Conservation (phyloP, 2,329 filamentous ascomycete species). For the Diaporthe citrichinensis region DNA sequence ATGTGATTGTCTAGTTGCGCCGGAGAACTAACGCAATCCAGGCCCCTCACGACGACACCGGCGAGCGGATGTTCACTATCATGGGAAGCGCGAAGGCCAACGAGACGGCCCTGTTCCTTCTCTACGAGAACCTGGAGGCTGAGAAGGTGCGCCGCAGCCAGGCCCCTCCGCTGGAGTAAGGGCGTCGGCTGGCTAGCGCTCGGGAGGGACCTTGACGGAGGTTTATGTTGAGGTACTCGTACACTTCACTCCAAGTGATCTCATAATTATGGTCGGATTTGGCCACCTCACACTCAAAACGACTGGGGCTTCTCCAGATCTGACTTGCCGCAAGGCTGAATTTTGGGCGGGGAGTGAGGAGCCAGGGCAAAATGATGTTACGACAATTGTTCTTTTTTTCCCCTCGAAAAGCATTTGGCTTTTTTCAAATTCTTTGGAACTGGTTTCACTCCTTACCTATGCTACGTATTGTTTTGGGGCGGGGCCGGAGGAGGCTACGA, state of each 20-base stretch:
- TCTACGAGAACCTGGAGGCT: slow-evolving; percentile 98
- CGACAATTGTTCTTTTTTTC: slow-evolving; percentile 50
- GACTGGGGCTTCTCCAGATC: slow-evolving; percentile 68
- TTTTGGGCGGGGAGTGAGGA: slow-evolving; percentile 60
- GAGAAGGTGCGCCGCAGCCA: slow-evolving; percentile 99
- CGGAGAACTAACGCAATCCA: slow-evolving; percentile 49
- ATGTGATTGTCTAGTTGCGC: neutral
- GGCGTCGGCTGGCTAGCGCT: slow-evolving; percentile 36
- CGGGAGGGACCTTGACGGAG: slow-evolving; percentile 39
- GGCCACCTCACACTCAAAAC: slow-evolving; percentile 56
- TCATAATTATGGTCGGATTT: slow-evolving; percentile 64
- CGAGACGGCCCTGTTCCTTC: slow-evolving; percentile 93
- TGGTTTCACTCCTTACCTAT: slow-evolving; percentile 54
- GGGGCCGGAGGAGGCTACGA: slow-evolving; percentile 35
- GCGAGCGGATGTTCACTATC: slow-evolving; percentile 99
- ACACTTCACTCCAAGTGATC: slow-evolving; percentile 46
- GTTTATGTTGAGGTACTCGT: slow-evolving; percentile 44
- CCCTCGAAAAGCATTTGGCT: slow-evolving; percentile 52
- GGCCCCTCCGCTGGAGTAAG: slow-evolving; percentile 69
- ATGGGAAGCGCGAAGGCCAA: slow-evolving; percentile 95
- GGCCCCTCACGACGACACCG: slow-evolving; percentile 95
- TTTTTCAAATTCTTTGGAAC: slow-evolving; percentile 49
- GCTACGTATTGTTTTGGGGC: slow-evolving; percentile 44
- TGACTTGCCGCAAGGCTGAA: slow-evolving; percentile 75
- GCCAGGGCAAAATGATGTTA: slow-evolving; percentile 60